Percentiles rank a stretch among this genome's conserved stretches.
phyloP scores from a whole-genome alignment of 2,329 filamentous ascomycete species.

The Capronia coronata region DNA sequence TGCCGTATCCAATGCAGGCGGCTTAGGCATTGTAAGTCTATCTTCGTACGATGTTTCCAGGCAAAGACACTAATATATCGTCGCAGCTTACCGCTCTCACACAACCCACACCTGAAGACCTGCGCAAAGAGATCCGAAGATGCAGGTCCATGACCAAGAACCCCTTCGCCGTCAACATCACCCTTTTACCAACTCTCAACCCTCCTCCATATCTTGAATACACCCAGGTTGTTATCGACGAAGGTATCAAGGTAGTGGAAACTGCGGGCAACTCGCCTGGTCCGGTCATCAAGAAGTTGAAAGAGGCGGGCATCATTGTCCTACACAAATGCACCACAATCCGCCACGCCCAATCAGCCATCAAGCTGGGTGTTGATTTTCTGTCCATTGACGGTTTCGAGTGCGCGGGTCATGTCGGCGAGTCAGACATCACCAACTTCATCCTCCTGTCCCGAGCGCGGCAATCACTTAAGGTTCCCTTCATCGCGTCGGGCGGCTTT shows the following conservation, averaged over 20 bases:
- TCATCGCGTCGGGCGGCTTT: constrained; percentile 93
- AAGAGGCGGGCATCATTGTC: constrained; percentile 69
- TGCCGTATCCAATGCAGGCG: constrained; percentile 49
- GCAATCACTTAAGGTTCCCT: constrained; percentile 76
- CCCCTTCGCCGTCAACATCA: constrained; percentile 87
- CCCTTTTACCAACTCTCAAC: constrained; percentile 79
- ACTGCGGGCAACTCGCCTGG: constrained; percentile 87
- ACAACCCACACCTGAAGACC: constrained; percentile 82
- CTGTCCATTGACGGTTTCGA: constrained; percentile 96
- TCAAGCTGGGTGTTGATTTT: constrained; percentile 95
- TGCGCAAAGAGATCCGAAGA: constrained; percentile 86
- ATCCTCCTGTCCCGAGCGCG: constrained; percentile 73
- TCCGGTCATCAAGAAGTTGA: constrained; percentile 82
- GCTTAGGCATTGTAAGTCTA: constrained; percentile 43
- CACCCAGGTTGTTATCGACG: constrained; percentile 85
- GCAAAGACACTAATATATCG: constrained; percentile 5
- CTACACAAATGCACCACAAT: constrained; percentile 98
- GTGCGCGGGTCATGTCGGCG: constrained; percentile 66
- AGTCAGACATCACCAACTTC: constrained; percentile 50
- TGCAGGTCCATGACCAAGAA: constrained; percentile 63
- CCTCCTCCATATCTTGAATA: constrained; percentile 91
- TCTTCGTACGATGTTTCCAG: background rate
- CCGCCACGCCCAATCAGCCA: constrained; percentile 79
- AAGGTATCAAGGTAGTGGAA: constrained; percentile 85
- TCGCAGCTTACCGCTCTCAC: constrained; percentile 58